Evolutionary conservation across 2,329 filamentous ascomycete species (phyloP), one percentile per base, ranked within the genome.

Genomic region (Dendrostoma leiphaemia): DNA sequence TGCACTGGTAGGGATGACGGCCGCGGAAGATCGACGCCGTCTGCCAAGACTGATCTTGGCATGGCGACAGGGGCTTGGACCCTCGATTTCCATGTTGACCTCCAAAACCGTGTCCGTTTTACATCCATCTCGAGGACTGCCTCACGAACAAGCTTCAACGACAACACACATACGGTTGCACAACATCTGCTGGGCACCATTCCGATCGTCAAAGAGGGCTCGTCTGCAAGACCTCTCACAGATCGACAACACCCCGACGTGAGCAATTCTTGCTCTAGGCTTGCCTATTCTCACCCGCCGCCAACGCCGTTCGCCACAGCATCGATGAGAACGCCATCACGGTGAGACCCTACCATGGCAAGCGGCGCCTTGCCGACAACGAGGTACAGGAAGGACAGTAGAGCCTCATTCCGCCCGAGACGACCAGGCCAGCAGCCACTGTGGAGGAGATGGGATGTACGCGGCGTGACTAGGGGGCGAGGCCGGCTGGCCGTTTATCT

Each of bases 361-460:
- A 57, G 55, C 51, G 55, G 55, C 24, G 55, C 55, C 29, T 43
- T 57, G 19, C 55, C 44, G 4, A 35, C 28, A 37, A 45, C 50
- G 41, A 51, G 53, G 44, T 55, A 48, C 43, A 54, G 53, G 26
- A 53, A 57, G 40, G 53, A 57, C 37, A 49, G 41, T 12, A 46
- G 48, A n/a, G 45, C 48, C 10, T 45, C 55, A 6, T 54, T 48
- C 31, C 48, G 44, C 17, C 52, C 54, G 6, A 56, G 43, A 37
- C 31, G 44, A 15, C 43, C 34, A 19, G 12, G 43, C n/a, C 51
- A 41, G 24, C 37, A 47, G 6, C 51, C 19, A 44, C 34, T 43
- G 41, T 23, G 32, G 17, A 35, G 32, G 12, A 32, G 9, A 19
- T 51, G 47, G 47, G 35, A 32, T 28, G n/a, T 17, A 21, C 48